Percentiles rank a stretch among this genome's conserved stretches.
phyloP scores from a whole-genome alignment of 2,329 filamentous ascomycete genomes.

The Trichoderma sp. region DNA sequence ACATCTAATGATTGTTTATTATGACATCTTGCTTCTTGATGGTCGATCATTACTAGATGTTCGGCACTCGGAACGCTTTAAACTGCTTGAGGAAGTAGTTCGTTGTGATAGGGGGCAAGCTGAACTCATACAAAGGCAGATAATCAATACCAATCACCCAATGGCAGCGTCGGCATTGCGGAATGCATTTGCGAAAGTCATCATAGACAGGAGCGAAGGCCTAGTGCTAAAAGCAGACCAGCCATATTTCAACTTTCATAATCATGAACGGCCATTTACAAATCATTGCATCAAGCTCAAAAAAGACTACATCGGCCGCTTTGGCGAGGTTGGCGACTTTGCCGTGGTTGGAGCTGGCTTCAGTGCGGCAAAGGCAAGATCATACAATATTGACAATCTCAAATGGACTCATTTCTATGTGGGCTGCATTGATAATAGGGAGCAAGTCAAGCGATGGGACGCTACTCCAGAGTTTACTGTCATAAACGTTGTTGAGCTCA shows the following conservation, averaged over 20 bases:
- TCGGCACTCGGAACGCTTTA: slow-evolving; percentile 61
- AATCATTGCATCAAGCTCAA: slow-evolving; percentile 78
- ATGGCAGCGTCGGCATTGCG: slow-evolving; percentile 58
- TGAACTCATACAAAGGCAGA: slow-evolving; percentile 65
- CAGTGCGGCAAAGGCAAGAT: slow-evolving; percentile 62
- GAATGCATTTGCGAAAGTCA: slow-evolving; percentile 66
- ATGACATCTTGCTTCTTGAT: slow-evolving; percentile 58
- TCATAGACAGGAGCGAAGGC: slow-evolving; percentile 71
- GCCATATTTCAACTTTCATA: slow-evolving; percentile 68
- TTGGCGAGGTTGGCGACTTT: slow-evolving; percentile 84
- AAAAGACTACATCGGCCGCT: slow-evolving; percentile 75
- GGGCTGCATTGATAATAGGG: slow-evolving; percentile 72
- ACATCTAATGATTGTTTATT: slow-evolving; percentile 64
- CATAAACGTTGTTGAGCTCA: slow-evolving; percentile 64
- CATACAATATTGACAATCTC: slow-evolving; percentile 55
- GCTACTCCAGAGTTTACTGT: slow-evolving; percentile 64
- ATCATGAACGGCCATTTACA: slow-evolving; percentile 40
- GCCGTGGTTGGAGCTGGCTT: slow-evolving; percentile 75
- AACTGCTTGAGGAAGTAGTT: slow-evolving; percentile 59
- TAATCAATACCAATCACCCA: slow-evolving; percentile 64
- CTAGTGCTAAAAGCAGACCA: slow-evolving; percentile 79
- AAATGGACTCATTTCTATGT: slow-evolving; percentile 81
- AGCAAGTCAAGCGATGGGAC: slow-evolving; percentile 53
- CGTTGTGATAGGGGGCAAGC: slow-evolving; percentile 60
- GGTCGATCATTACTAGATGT: slow-evolving; percentile 52